phyloP scores from a whole-genome alignment of 306 rosid species.

The Coriaria nepalensis region DNA sequence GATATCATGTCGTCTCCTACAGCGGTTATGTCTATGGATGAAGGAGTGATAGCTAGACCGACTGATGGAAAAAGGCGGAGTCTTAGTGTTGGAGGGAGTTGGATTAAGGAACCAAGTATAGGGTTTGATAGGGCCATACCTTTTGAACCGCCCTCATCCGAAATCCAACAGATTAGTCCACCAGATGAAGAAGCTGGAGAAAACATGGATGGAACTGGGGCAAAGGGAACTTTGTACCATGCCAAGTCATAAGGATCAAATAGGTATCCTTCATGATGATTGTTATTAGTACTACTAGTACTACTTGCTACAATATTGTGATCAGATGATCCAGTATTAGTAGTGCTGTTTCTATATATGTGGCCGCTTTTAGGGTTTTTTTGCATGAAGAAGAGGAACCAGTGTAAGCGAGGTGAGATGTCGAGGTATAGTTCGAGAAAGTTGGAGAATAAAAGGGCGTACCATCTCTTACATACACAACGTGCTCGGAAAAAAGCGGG shows the following conservation, averaged over 20 bases:
- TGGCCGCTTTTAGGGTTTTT: constrained; percentile 33
- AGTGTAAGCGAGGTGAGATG: constrained; percentile 42
- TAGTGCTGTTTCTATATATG: constrained; percentile 26
- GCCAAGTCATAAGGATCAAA: constrained; percentile 63
- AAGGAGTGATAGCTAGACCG: constrained; percentile 48
- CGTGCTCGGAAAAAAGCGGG: constrained; percentile 84
- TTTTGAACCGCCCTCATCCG: constrained; percentile 75
- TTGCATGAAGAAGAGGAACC: constrained; percentile 82
- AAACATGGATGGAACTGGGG: constrained; percentile 54
- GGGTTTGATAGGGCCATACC: constrained; percentile 68
- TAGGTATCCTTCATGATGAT: constrained; percentile 51
- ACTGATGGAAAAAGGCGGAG: constrained; percentile 82
- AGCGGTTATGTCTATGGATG: constrained; percentile 52
- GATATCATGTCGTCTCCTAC: constrained; percentile 95
- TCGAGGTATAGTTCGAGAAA: constrained; percentile 70
- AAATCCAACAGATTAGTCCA: constrained; percentile 62
- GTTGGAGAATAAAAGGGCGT: constrained; percentile 52
- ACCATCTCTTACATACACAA: constrained; percentile 84
- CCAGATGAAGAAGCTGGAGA: constrained; percentile 69
- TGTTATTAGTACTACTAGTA: neutral
- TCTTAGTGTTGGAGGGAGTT: constrained; percentile 52
- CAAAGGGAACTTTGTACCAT: constrained; percentile 61
- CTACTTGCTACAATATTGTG: too few species aligned
- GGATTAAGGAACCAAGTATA: constrained; percentile 55
- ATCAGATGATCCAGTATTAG: too few species aligned